Conservation (phyloP, 2,329 filamentous ascomycete species). For the Aspergillus brasiliensis region DNA sequence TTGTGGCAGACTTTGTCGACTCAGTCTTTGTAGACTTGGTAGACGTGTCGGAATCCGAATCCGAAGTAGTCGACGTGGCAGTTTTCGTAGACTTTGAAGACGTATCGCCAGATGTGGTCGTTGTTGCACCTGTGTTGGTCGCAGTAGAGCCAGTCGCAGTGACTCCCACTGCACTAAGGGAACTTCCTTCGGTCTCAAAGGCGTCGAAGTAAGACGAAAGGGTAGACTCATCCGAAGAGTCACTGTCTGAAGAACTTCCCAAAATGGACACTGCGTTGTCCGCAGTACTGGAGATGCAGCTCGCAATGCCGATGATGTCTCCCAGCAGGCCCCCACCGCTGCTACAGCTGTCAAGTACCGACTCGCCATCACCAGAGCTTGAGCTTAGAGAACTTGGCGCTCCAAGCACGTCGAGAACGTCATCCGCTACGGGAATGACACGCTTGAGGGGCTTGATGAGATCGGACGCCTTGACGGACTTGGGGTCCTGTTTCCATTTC, state of each 20-base stretch:
- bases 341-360: not conserved
- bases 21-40: not conserved
- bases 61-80: not conserved
- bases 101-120: not conserved
- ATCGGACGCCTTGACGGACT: slow-evolving; percentile 1
- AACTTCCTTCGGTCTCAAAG: not conserved
- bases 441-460: not conserved
- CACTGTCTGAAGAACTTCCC: not conserved
- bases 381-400: not conserved
- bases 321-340: not conserved
- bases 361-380: not conserved
- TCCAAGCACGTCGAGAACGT: not conserved
- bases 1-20: not conserved
- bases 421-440: not conserved
- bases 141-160: not conserved
- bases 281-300: slow-evolving; percentile 1
- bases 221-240: not conserved
- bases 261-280: not conserved
- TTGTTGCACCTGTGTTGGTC: not conserved
- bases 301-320: not conserved
- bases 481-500: slow-evolving; percentile 1
- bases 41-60: not conserved
- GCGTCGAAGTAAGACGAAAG: not conserved
- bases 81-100: not conserved
- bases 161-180: not conserved